These are phyloP conservation scores for Roridomyces roridus DNA, from an alignment of 768 basidiomycete species.

Conservation along the genomic window DNA sequence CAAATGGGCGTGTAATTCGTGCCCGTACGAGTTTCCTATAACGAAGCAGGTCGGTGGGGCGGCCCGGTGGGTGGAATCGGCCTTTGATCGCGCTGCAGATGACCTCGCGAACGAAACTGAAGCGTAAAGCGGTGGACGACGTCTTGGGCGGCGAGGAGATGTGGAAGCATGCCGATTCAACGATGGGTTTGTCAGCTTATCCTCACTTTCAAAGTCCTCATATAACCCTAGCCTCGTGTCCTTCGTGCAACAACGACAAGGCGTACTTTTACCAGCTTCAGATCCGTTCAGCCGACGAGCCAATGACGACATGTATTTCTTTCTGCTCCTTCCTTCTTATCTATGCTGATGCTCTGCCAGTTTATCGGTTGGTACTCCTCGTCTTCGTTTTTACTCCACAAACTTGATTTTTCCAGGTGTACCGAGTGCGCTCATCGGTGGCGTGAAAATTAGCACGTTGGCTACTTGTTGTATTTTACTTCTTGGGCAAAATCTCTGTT, in stretches of 20 bases:
- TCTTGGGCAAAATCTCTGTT: too few species aligned
- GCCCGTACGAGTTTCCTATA: slow-evolving; percentile 95
- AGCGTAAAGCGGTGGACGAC: slow-evolving; percentile 93
- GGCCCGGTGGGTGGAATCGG: background rate
- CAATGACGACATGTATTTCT: slow-evolving; percentile 73
- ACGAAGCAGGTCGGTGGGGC: slow-evolving; percentile 67
- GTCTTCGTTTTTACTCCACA: slow-evolving; percentile 3
- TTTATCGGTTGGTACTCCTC: slow-evolving; percentile 59
- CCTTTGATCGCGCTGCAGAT: slow-evolving; percentile 55
- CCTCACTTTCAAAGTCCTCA: too few species aligned
- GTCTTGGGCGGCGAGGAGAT: slow-evolving; percentile 93
- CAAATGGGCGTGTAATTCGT: slow-evolving; percentile 93
- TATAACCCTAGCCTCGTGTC: slow-evolving; percentile 52
- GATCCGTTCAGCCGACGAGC: slow-evolving; percentile 92
- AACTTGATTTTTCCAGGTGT: slow-evolving; percentile 47
- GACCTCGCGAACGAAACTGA: slow-evolving; percentile 86
- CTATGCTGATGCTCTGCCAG: slow-evolving; percentile 35
- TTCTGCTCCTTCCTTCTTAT: background rate
- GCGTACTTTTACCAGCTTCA: slow-evolving; percentile 98
- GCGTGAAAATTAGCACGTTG: slow-evolving; percentile 61
- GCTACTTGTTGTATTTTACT: too few species aligned
- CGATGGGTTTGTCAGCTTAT: slow-evolving; percentile 58
- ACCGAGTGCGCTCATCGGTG: slow-evolving; percentile 69
- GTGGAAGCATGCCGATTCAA: slow-evolving; percentile 94
- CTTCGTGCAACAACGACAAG: slow-evolving; percentile 82